These are phyloP conservation scores for Berkeleyomyces basicola DNA, from an alignment of 2,329 filamentous ascomycete genomes.

Conservation along the genomic window DNA sequence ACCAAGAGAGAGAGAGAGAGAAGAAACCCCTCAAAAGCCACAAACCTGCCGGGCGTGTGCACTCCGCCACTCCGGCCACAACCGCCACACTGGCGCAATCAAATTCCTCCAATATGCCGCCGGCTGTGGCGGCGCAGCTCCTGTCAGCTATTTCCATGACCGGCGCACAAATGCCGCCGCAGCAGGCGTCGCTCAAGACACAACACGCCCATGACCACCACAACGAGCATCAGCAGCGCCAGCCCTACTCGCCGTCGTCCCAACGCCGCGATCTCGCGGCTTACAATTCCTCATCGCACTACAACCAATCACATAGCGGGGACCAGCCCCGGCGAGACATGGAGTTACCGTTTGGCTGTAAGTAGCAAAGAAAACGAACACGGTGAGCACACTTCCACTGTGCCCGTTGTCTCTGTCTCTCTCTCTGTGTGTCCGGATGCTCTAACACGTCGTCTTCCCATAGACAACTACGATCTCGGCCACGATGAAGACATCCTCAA, in stretches of 20 bases:
- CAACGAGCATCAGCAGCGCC: neutral
- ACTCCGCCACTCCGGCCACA: neutral
- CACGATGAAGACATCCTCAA: constrained; percentile 17
- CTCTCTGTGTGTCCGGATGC: neutral
- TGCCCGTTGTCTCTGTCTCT: neutral
- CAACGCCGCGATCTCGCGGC: neutral
- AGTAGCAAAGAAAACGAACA: constrained; percentile 20
- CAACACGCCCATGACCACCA: neutral
- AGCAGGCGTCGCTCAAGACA: neutral
- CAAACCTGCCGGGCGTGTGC: too few species aligned
- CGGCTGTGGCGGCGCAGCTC: constrained; percentile 11
- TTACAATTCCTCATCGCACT: neutral
- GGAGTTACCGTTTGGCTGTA: constrained; percentile 50
- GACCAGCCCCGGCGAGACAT: constrained; percentile 25
- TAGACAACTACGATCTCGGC: constrained; percentile 28
- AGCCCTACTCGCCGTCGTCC: neutral
- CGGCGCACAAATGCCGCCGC: constrained; percentile 1
- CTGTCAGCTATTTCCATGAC: constrained; percentile 13
- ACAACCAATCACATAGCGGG: neutral
- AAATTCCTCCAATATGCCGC: constrained; percentile 4
- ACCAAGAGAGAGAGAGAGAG: too few species aligned
- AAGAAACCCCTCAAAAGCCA: too few species aligned
- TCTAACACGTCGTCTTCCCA: neutral
- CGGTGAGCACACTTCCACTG: neutral
- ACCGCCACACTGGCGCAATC: constrained; percentile 7